Base-by-base conservation (phyloP, 2,329 filamentous ascomycete genomes). In the Hymenotorrendiella dingleyae region DNA sequence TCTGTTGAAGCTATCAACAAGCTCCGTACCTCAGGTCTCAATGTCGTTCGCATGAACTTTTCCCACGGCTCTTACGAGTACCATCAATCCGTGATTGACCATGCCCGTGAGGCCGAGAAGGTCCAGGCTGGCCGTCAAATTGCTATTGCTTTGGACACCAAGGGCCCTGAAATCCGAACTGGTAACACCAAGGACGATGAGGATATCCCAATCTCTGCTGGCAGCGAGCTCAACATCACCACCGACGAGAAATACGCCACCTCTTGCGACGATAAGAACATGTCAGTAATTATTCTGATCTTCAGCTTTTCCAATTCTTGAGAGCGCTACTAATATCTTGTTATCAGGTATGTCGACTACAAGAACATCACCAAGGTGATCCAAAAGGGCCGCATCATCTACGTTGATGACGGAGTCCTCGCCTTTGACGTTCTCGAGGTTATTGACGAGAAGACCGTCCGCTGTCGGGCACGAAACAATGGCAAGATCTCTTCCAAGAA, bases 321-420 rank as follows among this genome's bases (percentile, higher is more conserved):
- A 21, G 32, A 34, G 9, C 12, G 24, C 12, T 19, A 23, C 43
- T 55, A 48, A 54, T 33, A 17, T 27, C 16, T 11, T 10, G 16
- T 17, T 17, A 24, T 14, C 51, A 91, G 86, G 82, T 96, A 89
- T 63, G 85, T 97, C 62, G 91, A 97, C 75, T 97, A 98, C 78
- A 94, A 94, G 82, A 98, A 98, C 78, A 97, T 98, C 70, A 96
- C 91, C 71, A 95, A 94, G 74, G 93, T 98, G 59, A 97, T 98
- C 63, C 70, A 86, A 65, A 74, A 79, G 47, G 93, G 91, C 62
- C 90, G 93, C 61, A 83, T 85, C 68, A 94, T 98, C 75, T 98
- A 94, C 71, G 93, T 98, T 59, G 93, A 98, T 62, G 93, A 98
- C 62, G 93, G 93, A 69, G 91, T 98, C 55, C 83, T 97, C 58